Evolutionary conservation across 805 yeast species (phyloP), one percentile per base, ranked within the genome.

Genomic region (Danielia oregonensis): DNA sequence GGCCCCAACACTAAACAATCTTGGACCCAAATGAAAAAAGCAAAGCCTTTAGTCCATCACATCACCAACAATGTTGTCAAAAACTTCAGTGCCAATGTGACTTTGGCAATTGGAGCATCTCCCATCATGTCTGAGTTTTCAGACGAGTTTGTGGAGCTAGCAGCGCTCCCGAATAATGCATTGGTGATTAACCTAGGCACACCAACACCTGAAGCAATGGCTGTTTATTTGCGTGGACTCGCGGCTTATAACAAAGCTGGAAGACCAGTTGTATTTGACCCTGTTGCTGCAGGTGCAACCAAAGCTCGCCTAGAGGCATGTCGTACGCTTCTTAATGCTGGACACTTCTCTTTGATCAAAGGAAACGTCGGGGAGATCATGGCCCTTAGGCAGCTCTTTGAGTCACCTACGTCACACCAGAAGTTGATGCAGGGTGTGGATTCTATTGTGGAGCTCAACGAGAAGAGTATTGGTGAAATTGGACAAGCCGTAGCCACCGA

Each of bases 241-340:
- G 51, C 53, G 7, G 74, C 71, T 0, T 86, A 88, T 54, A 82
- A 82, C 51, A 52, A 50, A 10, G 46, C 55, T 10, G 74, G 74
- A 2, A 66, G 70, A 29, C 89, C 86, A 3, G 72, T 88, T 21
- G 76, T 88, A 0, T 80, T 83, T 46, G 97, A 88, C 55, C 97
- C 96, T 0, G 96, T 88, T n/a, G 97, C 88, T 1, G 86, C 82
- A 25, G 95, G 95, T 17, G 96, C 96, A 0, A 71, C 95, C 0
- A 37, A 51, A 3, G 70, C 75, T 4, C 68, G 97, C 39, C 61
- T 63, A 25, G 49, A 57, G 3, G 63, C 78, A 12, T 73, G 79
- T 33, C 54, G 63, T 17, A 52, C 54, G 1, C 47, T 87, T 7
- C 55, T 88, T 21, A 66, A 78, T 24, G 55, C 67, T 9, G 87